Percentiles rank a stretch among this genome's conserved stretches.
Evolutionary conservation across 257 asterid genomes (phyloP).

Genomic region (Ballota nigra): DNA sequence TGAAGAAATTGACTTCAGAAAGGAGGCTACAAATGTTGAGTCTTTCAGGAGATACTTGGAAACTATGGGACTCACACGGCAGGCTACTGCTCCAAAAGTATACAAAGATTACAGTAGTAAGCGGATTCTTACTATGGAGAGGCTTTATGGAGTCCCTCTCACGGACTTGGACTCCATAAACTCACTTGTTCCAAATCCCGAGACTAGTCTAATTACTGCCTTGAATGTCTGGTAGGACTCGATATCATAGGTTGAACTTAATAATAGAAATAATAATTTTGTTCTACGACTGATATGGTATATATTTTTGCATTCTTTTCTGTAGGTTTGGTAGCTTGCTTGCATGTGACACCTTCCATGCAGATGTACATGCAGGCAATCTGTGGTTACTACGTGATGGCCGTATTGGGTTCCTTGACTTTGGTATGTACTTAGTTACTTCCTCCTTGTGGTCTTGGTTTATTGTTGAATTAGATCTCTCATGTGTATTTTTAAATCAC

Average conservation of each 20-base stretch:
- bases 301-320: background rate
- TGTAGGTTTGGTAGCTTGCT: conserved; percentile 97
- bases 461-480: background rate
- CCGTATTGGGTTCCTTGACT: conserved; percentile 97
- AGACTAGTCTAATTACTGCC: conserved; percentile 90
- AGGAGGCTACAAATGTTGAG: conserved; percentile 89
- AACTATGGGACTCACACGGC: conserved; percentile 85
- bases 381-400: conserved; percentile 95
- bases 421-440: conserved; percentile 44
- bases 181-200: conserved; percentile 83
- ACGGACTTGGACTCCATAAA: conserved; percentile 90
- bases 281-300: background rate
- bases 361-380: conserved; percentile 98
- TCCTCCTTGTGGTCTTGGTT: background rate
- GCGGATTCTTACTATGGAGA: conserved; percentile 88
- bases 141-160: conserved; percentile 97
- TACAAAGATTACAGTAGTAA: conserved; percentile 60
- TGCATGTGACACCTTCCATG: conserved; percentile 91
- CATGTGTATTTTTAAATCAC: background rate
- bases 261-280: conserved; percentile 1
- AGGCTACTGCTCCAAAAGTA: conserved; percentile 96
- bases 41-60: conserved; percentile 81
- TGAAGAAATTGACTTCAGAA: conserved; percentile 93
- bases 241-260: conserved; percentile 14
- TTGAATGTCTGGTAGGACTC: conserved; percentile 83